phyloP scores from a whole-genome alignment of 1,284 basidiomycete species.

The Ustilago esculenta region DNA sequence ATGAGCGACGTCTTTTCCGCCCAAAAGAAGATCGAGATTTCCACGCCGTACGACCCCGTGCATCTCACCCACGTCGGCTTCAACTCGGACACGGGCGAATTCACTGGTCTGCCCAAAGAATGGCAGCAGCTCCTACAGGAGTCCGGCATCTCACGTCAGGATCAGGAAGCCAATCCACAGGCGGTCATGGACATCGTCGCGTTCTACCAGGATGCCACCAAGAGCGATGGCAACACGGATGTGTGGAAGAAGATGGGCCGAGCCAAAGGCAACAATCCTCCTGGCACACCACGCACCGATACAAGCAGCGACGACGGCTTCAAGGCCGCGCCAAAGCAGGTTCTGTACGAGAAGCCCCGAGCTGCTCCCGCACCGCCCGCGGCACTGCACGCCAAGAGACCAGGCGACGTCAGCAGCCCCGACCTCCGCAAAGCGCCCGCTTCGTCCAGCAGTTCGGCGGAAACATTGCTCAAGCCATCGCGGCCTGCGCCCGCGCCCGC shows the following conservation, averaged over 20 bases:
- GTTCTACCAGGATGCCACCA: constrained; percentile 84
- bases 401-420: constrained; percentile 15
- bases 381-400: constrained; percentile 12
- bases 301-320: constrained; percentile 37
- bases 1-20: constrained; percentile 78
- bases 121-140: constrained; percentile 98
- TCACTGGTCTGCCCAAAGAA: constrained; percentile 88
- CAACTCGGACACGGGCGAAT: constrained; percentile 98
- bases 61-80: constrained; percentile 99
- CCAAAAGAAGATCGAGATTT: constrained; percentile 89
- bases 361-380: constrained; percentile 50
- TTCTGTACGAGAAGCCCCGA: constrained; percentile 53
- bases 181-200: constrained; percentile 99
- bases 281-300: constrained; percentile 37
- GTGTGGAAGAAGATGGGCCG: constrained; percentile 67
- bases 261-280: constrained; percentile 43
- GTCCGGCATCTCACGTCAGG: constrained; percentile 89
- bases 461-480: constrained; percentile 41
- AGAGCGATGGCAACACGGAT: constrained; percentile 62
- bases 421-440: constrained; percentile 25
- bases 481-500: too few species aligned
- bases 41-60: constrained; percentile 97
- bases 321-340: constrained; percentile 14
- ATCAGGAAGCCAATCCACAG: constrained; percentile 98
- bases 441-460: constrained; percentile 20